Base-by-base conservation (phyloP, 2,329 filamentous ascomycete genomes). In the Aspergillus fischeri region DNA sequence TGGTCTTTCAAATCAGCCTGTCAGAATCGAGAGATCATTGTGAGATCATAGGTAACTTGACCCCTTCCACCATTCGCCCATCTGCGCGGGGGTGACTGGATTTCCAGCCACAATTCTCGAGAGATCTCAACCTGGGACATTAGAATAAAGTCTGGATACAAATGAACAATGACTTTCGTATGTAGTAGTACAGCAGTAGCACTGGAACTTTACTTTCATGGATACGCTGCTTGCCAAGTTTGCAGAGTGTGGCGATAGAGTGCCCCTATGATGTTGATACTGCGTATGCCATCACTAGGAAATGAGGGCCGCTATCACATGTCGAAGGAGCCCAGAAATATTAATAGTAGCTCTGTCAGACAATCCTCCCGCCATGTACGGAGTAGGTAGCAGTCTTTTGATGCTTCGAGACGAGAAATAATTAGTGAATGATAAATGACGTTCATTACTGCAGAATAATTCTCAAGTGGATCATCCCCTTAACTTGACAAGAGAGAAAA, bases 281-380 rank as follows among this genome's bases (percentile, higher is more conserved):
- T 47, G n/a, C 24, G 44, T 47, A 44, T 44, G 21, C 17, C 20
- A 47, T 47, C 11, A 4, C 24, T 17, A 24, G 20, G 5, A 24
- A 45, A 3, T 47, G 14, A 35, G 32, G 11, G 8, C 44, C 24
- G 42, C 54, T 32, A 59, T 59, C 57, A 59, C 54, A 59, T 59
- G 57, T 49, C 57, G 54, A 54, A 9, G 21, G 10, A 45, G 21
- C 42, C 42, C 24, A 27, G 44, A 27, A 47, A 47, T 47, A 47
- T 11, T 14, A 47, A 14, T 7, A n/a, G 32, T 38, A 38, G 32
- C 32, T 38, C 14, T 17, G 32, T 38, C 11, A 45, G 41, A 9
- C 41, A 44, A 11, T 10, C 8, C 21, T 20, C 8, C 41, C n/a
- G n/a, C 8, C 41, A 21, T 20, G 6, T 35, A 38, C 32, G 14